Evolutionary conservation across 495 filamentous ascomycete species (phyloP).

Genomic region (Penicillium verhagenii): DNA sequence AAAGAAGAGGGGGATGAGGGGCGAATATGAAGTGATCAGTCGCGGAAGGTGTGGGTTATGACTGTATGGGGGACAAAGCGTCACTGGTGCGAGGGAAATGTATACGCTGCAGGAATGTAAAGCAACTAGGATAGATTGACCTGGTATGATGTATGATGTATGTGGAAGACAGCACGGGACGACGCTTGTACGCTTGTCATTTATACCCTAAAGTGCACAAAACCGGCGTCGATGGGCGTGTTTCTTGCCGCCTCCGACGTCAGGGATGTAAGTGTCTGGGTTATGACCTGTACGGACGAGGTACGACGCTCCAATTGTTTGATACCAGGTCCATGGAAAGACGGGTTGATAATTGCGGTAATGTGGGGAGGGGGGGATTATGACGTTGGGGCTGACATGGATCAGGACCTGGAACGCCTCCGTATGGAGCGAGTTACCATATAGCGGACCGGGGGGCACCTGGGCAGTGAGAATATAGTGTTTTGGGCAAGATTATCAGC

Average conservation of each 20-base stretch:
- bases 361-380: conserved; percentile 7
- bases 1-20: conserved; percentile 13
- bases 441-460: neutral
- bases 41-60: conserved; percentile 16
- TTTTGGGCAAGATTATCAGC: conserved; percentile 1
- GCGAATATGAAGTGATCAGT: conserved; percentile 30
- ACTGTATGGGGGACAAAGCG: conserved; percentile 25
- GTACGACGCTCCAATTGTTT: neutral
- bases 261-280: conserved; percentile 12
- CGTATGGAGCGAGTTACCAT: conserved; percentile 6
- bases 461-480: neutral
- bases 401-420: conserved; percentile 14
- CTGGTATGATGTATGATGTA: conserved; percentile 25
- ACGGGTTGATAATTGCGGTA: neutral
- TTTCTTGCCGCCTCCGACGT: conserved; percentile 30
- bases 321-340: conserved; percentile 4
- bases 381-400: conserved; percentile 17
- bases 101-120: conserved; percentile 6
- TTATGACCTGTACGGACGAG: neutral
- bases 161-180: conserved; percentile 2
- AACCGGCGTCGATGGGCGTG: conserved; percentile 4
- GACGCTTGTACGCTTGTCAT: conserved; percentile 12
- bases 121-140: conserved; percentile 14
- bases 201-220: conserved; percentile 19
- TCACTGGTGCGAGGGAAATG: conserved; percentile 9